Base-by-base conservation (phyloP, 345 rosid genomes). In the Salix viminalis region DNA sequence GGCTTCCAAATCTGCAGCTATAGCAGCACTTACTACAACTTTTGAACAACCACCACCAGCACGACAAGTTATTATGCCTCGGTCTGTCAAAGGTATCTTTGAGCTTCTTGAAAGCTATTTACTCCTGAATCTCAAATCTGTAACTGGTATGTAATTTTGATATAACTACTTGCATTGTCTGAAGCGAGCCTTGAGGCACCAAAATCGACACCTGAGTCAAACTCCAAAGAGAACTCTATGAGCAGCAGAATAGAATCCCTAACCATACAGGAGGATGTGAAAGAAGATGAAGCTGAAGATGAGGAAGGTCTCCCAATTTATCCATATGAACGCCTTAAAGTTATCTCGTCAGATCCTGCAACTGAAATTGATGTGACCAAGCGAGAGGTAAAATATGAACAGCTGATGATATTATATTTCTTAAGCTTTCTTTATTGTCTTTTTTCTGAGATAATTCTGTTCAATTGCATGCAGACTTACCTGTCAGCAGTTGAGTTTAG, bases 241-340 rank as follows among this genome's bases (percentile, higher is more conserved):
- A 89, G 88, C 89, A 88, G 81, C 86, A 84, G 94, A 83, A 75
- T 93, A 60, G 97, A 74, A 74, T 85, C 97, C 86, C 94, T 90
- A 77, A 87, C 97, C 34, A 96, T 96, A 85, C 69, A 89, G 79
- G 99, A 96, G 86, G 98, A 91, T 71, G 87, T 89, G 50, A 94
- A 90, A 81, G 98, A 96, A 82, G 97, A 87, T 34, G 99, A 94
- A 77, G 88, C 89, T 19, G 97, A 94, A 85, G 99, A 93, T 44
- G 99, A 94, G 67, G 99, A 92, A 82, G 98, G 95, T 37, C 90
- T 94, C 36, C 89, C 94, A 64, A 73, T 82, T 62, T 68, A 90
- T 79, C 96, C 97, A 32, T 96, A 87, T 14, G 99, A 96, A 24
- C 97, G 96, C 75, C 92, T 96, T 46, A 88, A 75, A 84, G 86